Percentiles rank a stretch among this genome's conserved stretches.
These are phyloP conservation scores for Trichoderma gracile DNA, from an alignment of 2,329 filamentous ascomycete genomes.

Conservation along the genomic window DNA sequence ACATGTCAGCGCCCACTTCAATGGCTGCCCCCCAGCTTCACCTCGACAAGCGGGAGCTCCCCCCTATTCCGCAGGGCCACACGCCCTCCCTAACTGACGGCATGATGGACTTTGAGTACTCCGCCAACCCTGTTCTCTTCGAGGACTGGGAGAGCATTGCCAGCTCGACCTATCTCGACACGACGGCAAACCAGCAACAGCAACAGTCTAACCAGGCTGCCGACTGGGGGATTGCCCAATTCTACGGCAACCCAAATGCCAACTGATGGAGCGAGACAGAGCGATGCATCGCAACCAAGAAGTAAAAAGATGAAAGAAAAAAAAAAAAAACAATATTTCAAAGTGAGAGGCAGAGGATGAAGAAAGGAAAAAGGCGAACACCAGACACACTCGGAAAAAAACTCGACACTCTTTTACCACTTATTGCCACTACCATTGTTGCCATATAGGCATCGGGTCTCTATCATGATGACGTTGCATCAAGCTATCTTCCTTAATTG, in stretches of 20 bases:
- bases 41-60: conserved; percentile 42
- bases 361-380: background rate
- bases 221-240: conserved; percentile 41
- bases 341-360: background rate
- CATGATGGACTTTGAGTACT: conserved; percentile 49
- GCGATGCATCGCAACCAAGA: background rate
- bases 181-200: conserved; percentile 33
- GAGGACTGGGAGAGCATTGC: conserved; percentile 47
- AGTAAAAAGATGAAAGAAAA: background rate
- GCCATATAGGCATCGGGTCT: conserved; percentile 7
- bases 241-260: conserved; percentile 39
- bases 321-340: conserved; percentile 25
- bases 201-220: conserved; percentile 25
- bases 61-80: conserved; percentile 35
- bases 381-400: background rate
- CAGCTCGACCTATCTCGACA: conserved; percentile 40
- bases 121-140: conserved; percentile 42
- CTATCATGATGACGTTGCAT: conserved; percentile 13
- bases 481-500: conserved; percentile 23
- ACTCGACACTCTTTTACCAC: conserved; percentile 27
- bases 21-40: conserved; percentile 34
- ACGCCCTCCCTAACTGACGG: conserved; percentile 33
- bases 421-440: background rate
- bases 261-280: conserved; percentile 32
- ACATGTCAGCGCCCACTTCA: conserved; percentile 38